Base-by-base conservation (phyloP, 106 monocot genomes). In the Iris macrosiphon region DNA sequence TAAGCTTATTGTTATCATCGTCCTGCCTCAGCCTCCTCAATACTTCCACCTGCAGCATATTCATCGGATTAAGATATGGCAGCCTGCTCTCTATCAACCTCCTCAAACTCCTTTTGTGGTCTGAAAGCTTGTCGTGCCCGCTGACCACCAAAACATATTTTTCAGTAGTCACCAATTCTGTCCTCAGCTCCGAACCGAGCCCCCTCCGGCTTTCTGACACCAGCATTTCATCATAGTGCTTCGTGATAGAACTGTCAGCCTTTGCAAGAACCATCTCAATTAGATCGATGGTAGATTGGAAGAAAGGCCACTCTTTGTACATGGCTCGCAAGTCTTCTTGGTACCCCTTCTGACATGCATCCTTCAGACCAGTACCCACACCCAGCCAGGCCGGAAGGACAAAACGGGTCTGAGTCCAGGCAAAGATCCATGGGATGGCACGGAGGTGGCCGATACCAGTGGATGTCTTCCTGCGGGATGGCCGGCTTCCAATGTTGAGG, bases 261-360 rank as follows among this genome's bases (percentile, higher is more conserved):
- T 93, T 93, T 2, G 83, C 92, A 4, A 87, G 41, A 14, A 93
- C 92, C 92, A 93, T 93, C 61, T 93, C 92, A n/a, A 93, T 93
- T 0, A 93, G 77, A 39, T 93, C 92, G 15, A 93, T 55, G 0
- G 77, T 87, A 7, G 73, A 77, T 61, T 79, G 92, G 48, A 93
- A 93, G 62, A 93, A 93, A 6, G 92, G 92, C 92, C 92, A 93
- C 37, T 93, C 92, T 40, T 63, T 71, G 71, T 93, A 93, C 92
- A 93, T 87, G 35, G 76, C 76, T 8, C 31, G 60, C 16, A 93
- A 23, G 20, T 88, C 88, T 22, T 71, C 45, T 16, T 71, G 20
- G 70, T 78, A 17, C 7, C 87, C 92, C 24, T 79, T 71, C 13
- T 80, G 76, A 8, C 61, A 72, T 21, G 87, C 93, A 33, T 74